A percentile compares a stretch with the other conserved stretches of the same genome.
Evolutionary conservation across 2,329 filamentous ascomycete species (phyloP).

Genomic region (Xylaria sp.): DNA sequence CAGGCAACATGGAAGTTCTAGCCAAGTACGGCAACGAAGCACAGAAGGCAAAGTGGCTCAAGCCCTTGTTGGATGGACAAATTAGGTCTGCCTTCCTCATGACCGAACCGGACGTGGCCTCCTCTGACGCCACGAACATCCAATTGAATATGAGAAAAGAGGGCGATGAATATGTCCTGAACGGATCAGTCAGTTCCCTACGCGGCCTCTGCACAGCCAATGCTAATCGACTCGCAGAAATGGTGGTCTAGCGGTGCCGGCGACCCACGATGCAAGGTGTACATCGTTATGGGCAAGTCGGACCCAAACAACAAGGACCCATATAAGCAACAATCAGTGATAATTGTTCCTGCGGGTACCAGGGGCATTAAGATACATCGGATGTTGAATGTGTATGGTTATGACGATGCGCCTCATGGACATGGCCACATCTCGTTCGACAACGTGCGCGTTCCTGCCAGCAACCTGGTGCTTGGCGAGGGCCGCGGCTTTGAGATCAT

Average conservation of each 20-base stretch:
- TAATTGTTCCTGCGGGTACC: conserved; percentile 83
- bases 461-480: conserved; percentile 89
- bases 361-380: conserved; percentile 92
- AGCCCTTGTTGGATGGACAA: conserved; percentile 82
- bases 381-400: conserved; percentile 94
- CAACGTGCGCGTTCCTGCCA: conserved; percentile 86
- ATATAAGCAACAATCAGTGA: conserved; percentile 93
- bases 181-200: conserved; percentile 74
- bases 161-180: conserved; percentile 89
- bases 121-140: conserved; percentile 93
- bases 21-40: conserved; percentile 89
- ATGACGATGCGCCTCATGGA: conserved; percentile 97
- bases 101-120: conserved; percentile 91
- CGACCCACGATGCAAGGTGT: conserved; percentile 90
- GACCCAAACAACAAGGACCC: conserved; percentile 78
- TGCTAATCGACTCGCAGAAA: conserved; percentile 69
- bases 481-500: conserved; percentile 98
- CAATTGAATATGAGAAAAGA: conserved; percentile 83
- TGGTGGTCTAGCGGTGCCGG: conserved; percentile 99
- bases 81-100: conserved; percentile 93
- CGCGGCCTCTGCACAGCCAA: neutral
- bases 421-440: conserved; percentile 93
- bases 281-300: conserved; percentile 96
- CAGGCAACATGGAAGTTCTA: conserved; percentile 94
- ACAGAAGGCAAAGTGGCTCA: conserved; percentile 87